Evolutionary conservation across 768 basidiomycete genomes (phyloP), one percentile per base, ranked within the genome.

Genomic region (Mycena pura): DNA sequence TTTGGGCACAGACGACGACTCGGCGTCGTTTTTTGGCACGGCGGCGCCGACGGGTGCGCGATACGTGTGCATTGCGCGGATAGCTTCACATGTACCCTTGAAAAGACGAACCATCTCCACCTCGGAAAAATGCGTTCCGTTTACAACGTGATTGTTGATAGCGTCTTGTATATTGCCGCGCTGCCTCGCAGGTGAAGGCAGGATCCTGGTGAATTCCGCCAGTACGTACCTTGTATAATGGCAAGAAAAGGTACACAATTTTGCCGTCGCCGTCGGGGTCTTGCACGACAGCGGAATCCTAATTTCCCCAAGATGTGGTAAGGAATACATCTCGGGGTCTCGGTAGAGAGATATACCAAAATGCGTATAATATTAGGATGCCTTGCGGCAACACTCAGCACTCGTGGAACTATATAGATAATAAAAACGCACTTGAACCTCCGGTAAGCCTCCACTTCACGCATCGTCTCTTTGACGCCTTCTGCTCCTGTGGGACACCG

Each of bases 321-420:
- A 65, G 47, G 61, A 66, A 52, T 41, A 66, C 53, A 38, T 7
- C 6, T 2, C 14, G 15, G 11, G 1, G 17, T 9, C 5, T 24
- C 34, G 32, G 40, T 34, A 3, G 22, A 24, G 48, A 19, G 6
- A 77, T 78, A 55, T 67, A 91, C 93, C 74, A 96, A 76, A 73
- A 96, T 95, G 34, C 91, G 91, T 72, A 99, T 99, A 69, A 99
- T 98, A 74, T 99, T 98, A 19, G 91, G 92, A 74, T 98, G 96
- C 73, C 93, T 95, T 48, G 27, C 60, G 44, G 64, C 46, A 28
- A 13, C 49, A 36, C 48, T 61, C 22, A 55, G 46, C 19, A n/a
- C 31, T 8, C 24, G 39, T 6, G 8, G 51, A 45, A 28, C 28
- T n/a, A 14, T 31, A n/a, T 50, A 4, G 14, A 46, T 36, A 28